Base-by-base conservation (phyloP, 441 rosid species). In the Aquilaria agallochum region DNA sequence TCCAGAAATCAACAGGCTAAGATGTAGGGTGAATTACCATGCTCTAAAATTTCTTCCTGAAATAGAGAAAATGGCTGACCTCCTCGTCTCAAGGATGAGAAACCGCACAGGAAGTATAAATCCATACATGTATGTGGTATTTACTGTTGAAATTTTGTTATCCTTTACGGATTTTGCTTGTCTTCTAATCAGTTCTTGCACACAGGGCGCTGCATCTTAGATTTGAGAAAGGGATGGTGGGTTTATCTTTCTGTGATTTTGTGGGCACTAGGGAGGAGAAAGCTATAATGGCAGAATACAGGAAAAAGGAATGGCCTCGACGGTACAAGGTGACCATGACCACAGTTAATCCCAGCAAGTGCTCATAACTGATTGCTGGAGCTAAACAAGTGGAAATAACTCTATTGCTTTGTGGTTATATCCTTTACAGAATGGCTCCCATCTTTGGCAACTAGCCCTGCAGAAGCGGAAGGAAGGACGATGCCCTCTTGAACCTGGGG, bases 141-240 rank as follows among this genome's bases (percentile, higher is more conserved):
- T 62, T 53, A 7, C 48, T 47, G 69, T 33, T 55, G 47, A 54
- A 69, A 68, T 56, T 66, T 76, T 60, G 53, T 53, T 70, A 34
- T 53, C 32, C 62, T 15, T 66, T n/a, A 9, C 6, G 9, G 50
- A 49, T 63, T 66, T 3, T 61, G 3, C 49, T 11, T 44, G 51
- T 60, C 45, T 31, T 62, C 57, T 70, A 61, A 64, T 15, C 10
- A 27, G 65, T 42, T 59, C 60, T 72, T 9, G 75, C 59, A 53
- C 61, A 67, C 78, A 95, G 99, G 99, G 98, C 98, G 45, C 89
- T 95, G 66, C 99, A 95, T 80, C 99, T 95, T 75, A 86, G 99
- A 78, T 95, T 95, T 72, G 99, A 95, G 82, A 95, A 95, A 74
- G 99, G 99, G 55, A 95, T 95, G 99, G 99, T 89, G 42, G 98